Conservation (phyloP, 2,329 filamentous ascomycete genomes). For the Cryphonectria naterciae region DNA sequence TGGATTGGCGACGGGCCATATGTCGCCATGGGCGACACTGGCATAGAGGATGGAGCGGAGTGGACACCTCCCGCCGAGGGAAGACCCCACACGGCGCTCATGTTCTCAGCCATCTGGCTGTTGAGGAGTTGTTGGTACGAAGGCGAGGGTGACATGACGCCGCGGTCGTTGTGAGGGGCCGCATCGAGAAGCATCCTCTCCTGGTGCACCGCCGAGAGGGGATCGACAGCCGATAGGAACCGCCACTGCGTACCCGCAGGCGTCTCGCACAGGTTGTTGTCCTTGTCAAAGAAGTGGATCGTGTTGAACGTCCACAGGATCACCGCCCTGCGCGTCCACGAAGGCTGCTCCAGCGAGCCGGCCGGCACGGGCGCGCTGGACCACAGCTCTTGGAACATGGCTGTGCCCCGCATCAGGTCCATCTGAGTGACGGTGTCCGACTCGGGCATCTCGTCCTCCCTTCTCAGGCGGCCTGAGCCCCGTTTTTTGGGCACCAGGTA, state of each 20-base stretch:
- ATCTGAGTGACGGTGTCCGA: slow-evolving; percentile 47
- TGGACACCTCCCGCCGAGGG: slow-evolving; percentile 9
- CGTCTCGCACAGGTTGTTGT: slow-evolving; percentile 50
- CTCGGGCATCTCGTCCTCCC: slow-evolving; percentile 36
- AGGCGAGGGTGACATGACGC: slow-evolving; percentile 59
- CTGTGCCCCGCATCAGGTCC: slow-evolving; percentile 62
- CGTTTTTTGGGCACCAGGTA: slow-evolving; percentile 37
- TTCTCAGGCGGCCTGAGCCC: slow-evolving; percentile 16
- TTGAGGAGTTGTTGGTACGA: slow-evolving; percentile 55
- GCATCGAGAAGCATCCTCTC: slow-evolving; percentile 46
- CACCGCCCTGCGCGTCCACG: slow-evolving; percentile 62
- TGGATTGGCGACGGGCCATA: slow-evolving; percentile 34
- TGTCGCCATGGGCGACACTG: slow-evolving; percentile 23
- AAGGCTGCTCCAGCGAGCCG: slow-evolving; percentile 34
- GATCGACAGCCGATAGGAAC: slow-evolving; percentile 64
- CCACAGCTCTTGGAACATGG: slow-evolving; percentile 71
- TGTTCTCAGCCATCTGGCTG: slow-evolving; percentile 62
- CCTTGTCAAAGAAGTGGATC: slow-evolving; percentile 49
- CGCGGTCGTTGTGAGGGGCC: slow-evolving; percentile 38
- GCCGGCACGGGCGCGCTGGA: slow-evolving; percentile 50
- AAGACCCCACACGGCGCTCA: slow-evolving; percentile 49
- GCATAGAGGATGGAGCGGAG: slow-evolving; percentile 26
- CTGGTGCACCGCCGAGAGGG: slow-evolving; percentile 62
- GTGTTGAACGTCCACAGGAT: slow-evolving; percentile 68
- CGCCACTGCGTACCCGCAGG: slow-evolving; percentile 62